Evolutionary conservation across 305 asterid genomes (phyloP).

Genomic region (Fraxinus nigra): DNA sequence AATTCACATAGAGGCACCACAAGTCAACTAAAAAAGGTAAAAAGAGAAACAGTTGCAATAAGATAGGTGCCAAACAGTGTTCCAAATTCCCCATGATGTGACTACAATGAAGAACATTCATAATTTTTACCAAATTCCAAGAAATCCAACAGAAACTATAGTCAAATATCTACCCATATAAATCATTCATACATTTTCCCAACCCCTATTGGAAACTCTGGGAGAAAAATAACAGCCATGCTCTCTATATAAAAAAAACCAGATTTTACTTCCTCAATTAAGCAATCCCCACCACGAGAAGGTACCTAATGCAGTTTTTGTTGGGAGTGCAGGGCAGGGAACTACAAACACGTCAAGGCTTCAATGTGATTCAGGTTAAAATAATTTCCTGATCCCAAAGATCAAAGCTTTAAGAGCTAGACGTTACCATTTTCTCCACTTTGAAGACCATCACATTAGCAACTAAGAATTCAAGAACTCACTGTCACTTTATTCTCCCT

Average conservation of each 20-base stretch:
- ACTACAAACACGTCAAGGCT: background rate
- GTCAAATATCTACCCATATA: constrained; percentile 8
- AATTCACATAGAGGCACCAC: background rate
- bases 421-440: background rate
- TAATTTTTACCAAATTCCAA: constrained; percentile 3
- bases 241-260: background rate
- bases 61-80: constrained; percentile 6
- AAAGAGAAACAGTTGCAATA: background rate
- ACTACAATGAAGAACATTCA: constrained; percentile 6
- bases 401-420: background rate
- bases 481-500: background rate
- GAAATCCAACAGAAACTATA: constrained; percentile 1
- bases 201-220: background rate
- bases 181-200: background rate
- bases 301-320: background rate
- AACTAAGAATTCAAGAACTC: background rate
- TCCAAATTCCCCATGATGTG: constrained; percentile 6
- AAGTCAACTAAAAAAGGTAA: background rate
- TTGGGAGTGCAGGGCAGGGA: background rate
- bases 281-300: constrained; percentile 3
- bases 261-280: constrained; percentile 1
- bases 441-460: background rate
- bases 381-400: background rate
- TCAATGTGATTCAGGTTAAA: background rate
- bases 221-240: constrained; percentile 3